Conservation (phyloP, 805 yeast genomes). For the Saccharomycopsis olivae region DNA sequence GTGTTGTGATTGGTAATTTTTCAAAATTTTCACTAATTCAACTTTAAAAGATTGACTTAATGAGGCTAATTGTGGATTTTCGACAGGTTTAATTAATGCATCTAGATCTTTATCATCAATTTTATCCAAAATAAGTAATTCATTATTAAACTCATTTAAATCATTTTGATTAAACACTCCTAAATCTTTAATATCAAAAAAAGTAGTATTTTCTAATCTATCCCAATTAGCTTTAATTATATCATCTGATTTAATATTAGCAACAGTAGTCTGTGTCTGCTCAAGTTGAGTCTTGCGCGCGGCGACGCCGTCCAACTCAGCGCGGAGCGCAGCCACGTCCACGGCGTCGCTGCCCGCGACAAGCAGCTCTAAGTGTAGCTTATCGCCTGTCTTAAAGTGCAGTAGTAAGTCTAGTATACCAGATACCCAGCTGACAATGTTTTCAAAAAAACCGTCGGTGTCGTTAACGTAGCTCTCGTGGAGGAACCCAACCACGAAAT, state of each 20-base stretch:
- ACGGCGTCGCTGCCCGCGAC: no score
- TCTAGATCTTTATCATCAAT: not conserved
- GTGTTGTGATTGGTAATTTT: not conserved
- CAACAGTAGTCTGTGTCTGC: conserved; percentile 27
- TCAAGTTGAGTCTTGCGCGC: no score
- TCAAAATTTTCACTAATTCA: not conserved
- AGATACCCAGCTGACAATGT: conserved; percentile 67
- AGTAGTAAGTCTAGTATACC: no score
- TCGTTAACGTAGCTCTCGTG: conserved; percentile 80
- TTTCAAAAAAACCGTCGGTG: conserved; percentile 56
- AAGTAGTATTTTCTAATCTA: conserved; percentile 32
- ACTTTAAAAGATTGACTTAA: conserved; percentile 1
- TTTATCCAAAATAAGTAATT: conserved; percentile 5
- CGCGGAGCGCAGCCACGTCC: no score
- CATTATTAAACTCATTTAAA: conserved; percentile 9
- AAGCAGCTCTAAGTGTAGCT: no score
- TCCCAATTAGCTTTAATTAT: conserved; percentile 32
- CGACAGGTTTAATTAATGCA: no score
- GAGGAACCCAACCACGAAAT: conserved; percentile 60
- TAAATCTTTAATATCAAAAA: conserved; percentile 34
- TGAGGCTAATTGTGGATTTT: conserved; percentile 4
- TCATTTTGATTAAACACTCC: conserved; percentile 11
- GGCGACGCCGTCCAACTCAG: no score
- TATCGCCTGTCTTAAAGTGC: no score
- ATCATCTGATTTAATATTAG: conserved; percentile 21